phyloP scores from a whole-genome alignment of 108 stramenopile species.

The Nannochloropsis gaditana region DNA sequence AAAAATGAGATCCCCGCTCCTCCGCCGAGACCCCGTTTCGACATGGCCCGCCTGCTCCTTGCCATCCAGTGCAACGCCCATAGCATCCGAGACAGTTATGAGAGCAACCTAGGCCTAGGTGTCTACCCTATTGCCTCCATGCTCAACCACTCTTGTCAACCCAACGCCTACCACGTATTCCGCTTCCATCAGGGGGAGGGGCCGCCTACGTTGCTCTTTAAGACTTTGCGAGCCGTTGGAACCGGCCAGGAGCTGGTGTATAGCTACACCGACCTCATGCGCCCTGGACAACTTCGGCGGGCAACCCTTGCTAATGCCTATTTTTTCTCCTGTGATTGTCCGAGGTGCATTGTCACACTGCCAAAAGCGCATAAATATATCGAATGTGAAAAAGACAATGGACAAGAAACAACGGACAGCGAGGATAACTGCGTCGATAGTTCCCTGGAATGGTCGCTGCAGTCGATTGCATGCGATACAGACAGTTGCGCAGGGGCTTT shows the following conservation, averaged over 20 bases:
- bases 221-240: background rate
- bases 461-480: background rate
- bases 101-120: constrained; percentile 21
- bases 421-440: background rate
- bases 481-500: background rate
- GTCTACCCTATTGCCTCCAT: constrained; percentile 36
- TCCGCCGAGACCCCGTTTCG: background rate
- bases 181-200: background rate
- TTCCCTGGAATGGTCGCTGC: background rate
- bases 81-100: background rate
- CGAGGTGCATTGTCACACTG: background rate
- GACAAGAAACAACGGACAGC: too few species aligned
- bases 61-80: constrained; percentile 41
- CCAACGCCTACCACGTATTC: constrained; percentile 24
- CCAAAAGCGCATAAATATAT: background rate
- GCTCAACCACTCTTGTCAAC: constrained; percentile 39
- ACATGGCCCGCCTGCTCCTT: constrained; percentile 20
- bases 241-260: background rate
- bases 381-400: too few species aligned
- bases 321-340: constrained; percentile 1
- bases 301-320: background rate
- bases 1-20: too few species aligned
- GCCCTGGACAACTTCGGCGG: background rate
- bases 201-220: background rate
- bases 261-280: constrained; percentile 20